These are phyloP conservation scores for Candida nitratophila DNA, from an alignment of 805 yeast genomes.

Conservation along the genomic window DNA sequence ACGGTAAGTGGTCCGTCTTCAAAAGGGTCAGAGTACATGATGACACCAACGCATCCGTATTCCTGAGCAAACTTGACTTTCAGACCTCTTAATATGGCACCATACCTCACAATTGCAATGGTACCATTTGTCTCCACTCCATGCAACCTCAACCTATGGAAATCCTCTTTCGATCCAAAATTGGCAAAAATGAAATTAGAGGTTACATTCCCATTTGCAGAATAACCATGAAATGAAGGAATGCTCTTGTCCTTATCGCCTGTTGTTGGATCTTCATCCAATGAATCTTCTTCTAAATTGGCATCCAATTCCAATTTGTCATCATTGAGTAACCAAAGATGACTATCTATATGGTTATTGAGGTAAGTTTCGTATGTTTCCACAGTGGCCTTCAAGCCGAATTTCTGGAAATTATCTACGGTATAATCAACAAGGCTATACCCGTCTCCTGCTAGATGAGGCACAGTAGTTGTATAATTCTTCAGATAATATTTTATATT, in stretches of 20 bases:
- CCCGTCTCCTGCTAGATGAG: conserved; percentile 42
- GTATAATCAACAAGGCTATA: conserved; percentile 42
- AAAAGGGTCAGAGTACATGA: conserved; percentile 49
- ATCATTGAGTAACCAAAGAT: conserved; percentile 28
- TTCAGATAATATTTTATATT: conserved; percentile 23
- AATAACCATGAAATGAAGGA: conserved; percentile 58
- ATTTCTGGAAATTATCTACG: conserved; percentile 37
- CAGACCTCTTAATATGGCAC: conserved; percentile 42
- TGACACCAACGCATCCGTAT: conserved; percentile 55
- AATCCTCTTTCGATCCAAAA: conserved; percentile 54
- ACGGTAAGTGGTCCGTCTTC: conserved; percentile 54
- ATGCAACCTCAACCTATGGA: conserved; percentile 29
- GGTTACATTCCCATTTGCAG: conserved; percentile 55
- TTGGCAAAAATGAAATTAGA: conserved; percentile 52
- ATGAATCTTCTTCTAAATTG: conserved; percentile 40
- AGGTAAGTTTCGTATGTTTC: conserved; percentile 55
- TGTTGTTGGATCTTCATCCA: conserved; percentile 34
- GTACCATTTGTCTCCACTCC: conserved; percentile 44
- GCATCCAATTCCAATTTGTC: conserved; percentile 36
- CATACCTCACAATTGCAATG: conserved; percentile 53
- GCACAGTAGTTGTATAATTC: conserved; percentile 18
- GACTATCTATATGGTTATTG: conserved; percentile 42
- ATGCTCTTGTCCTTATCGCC: conserved; percentile 24
- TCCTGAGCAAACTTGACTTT: conserved; percentile 57
- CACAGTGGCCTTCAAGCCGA: conserved; percentile 42